phyloP scores from a whole-genome alignment of 371 early-diverging fungal genomes.

The Mycotypha africana region DNA sequence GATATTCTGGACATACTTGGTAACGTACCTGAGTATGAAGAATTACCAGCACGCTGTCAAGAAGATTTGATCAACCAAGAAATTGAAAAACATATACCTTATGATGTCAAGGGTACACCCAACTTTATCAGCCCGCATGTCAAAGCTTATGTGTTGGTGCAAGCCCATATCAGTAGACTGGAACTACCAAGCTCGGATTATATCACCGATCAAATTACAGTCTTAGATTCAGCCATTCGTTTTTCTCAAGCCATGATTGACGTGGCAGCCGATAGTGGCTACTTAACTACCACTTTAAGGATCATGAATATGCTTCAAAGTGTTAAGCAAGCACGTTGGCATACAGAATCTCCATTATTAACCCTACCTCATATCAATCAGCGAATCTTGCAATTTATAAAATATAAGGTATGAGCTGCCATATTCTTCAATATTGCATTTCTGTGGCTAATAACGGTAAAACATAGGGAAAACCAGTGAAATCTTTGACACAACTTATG shows the following conservation, averaged over 20 bases:
- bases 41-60: conserved; percentile 89
- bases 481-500: conserved; percentile 41
- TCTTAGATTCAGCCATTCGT: conserved; percentile 89
- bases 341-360: conserved; percentile 62
- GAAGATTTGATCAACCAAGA: conserved; percentile 83
- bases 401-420: too few species aligned
- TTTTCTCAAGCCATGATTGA: conserved; percentile 91
- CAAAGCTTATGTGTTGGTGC: conserved; percentile 86
- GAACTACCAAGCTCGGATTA: conserved; percentile 82
- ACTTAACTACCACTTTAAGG: conserved; percentile 53
- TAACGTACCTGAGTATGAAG: conserved; percentile 81
- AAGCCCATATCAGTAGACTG: conserved; percentile 74
- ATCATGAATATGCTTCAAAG: conserved; percentile 79
- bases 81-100: conserved; percentile 59
- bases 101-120: conserved; percentile 42
- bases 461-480: conserved; percentile 26
- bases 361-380: conserved; percentile 65
- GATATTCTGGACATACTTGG: conserved; percentile 68
- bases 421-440: too few species aligned
- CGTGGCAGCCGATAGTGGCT: conserved; percentile 70
- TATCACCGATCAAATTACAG: conserved; percentile 86
- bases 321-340: conserved; percentile 88
- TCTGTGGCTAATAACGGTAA: background rate
- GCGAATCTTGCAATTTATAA: conserved; percentile 30
- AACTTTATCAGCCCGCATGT: conserved; percentile 79